Conservation (phyloP, 2,329 filamentous ascomycete genomes). For the Xylaria hypoxylon region DNA sequence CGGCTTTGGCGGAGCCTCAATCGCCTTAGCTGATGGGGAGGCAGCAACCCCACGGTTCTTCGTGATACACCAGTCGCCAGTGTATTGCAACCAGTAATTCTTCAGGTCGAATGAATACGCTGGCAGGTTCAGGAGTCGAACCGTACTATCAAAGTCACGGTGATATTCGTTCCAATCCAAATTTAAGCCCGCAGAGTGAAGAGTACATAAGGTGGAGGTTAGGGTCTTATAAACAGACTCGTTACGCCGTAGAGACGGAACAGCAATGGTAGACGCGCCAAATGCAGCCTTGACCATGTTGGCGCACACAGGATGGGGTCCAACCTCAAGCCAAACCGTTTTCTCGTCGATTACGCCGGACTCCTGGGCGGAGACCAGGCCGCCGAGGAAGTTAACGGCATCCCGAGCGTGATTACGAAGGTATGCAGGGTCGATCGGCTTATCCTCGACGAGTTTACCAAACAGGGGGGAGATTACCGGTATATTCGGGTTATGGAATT, state of each 20-base stretch:
- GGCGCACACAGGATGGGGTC: constrained; percentile 77
- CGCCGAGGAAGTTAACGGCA: constrained; percentile 75
- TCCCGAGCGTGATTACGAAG: constrained; percentile 74
- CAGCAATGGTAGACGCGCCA: constrained; percentile 63
- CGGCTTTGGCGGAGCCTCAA: constrained; percentile 55
- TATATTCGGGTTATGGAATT: constrained; percentile 66
- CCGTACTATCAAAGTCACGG: constrained; percentile 67
- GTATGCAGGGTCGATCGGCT: constrained; percentile 70
- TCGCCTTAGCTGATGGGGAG: constrained; percentile 54
- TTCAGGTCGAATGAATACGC: constrained; percentile 77
- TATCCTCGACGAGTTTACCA: constrained; percentile 69
- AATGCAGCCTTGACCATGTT: constrained; percentile 76
- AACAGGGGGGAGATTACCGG: constrained; percentile 76
- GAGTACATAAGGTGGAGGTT: constrained; percentile 64
- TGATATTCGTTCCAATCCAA: constrained; percentile 77
- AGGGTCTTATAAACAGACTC: constrained; percentile 75
- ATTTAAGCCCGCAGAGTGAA: constrained; percentile 68
- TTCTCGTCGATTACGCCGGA: constrained; percentile 71
- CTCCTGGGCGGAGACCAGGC: constrained; percentile 68
- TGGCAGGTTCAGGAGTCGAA: constrained; percentile 73
- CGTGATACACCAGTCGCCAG: constrained; percentile 68
- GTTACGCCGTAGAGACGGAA: constrained; percentile 71
- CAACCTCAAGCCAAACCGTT: constrained; percentile 78
- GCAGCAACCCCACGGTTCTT: constrained; percentile 70
- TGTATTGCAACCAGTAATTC: constrained; percentile 78